Evolutionary conservation across 768 basidiomycete species (phyloP), one percentile per base, ranked within the genome.

Genomic region (Pleurotus tuber-regium): DNA sequence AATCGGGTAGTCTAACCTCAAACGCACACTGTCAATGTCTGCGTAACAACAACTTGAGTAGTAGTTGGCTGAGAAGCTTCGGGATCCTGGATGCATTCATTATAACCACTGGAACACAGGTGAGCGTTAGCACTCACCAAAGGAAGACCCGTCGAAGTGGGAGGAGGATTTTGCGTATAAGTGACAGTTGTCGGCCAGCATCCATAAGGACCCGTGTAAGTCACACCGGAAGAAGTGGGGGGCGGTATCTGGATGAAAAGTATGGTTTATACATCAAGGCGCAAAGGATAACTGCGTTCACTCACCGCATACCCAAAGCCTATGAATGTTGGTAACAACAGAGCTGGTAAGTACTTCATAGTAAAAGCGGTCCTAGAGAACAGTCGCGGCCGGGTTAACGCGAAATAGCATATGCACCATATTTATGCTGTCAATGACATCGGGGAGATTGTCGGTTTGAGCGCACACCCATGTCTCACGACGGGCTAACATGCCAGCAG

Each of bases 181-280:
- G 31, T 48, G 30, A 48, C 46, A 5, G 46, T 48, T 12, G 46
- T 48, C n/a, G 46, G 46, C 46, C 46, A 48, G 46, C 46, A 48
- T n/a, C 46, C 46, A 28, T 30, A 47, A 10, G 46, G n/a, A 14
- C 21, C 46, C 14, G 46, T 35, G 31, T 47, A 33, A 6, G 46
- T 47, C 11, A 26, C 46, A 18, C 30, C 46, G 23, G 46, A 47
- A 11, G 46, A 47, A 6, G 46, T 31, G 21, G 46, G 46, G 16
- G 46, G 46, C 11, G 46, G 46, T 14, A 47, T 47, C 46, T 47
- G 18, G 9, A 18, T 31, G n/a, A n/a, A n/a, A 6, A n/a, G 18
- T 28, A 16, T 11, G 12, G 46, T 7, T 23, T n/a, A 47, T 12
- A 12, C 12, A 4, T 47, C 21, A 19, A 8, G 21, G 10, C 6